Evolutionary conservation across 176 grass and related monocot species (phyloP).

Genomic region (Eragrostis curvula): DNA sequence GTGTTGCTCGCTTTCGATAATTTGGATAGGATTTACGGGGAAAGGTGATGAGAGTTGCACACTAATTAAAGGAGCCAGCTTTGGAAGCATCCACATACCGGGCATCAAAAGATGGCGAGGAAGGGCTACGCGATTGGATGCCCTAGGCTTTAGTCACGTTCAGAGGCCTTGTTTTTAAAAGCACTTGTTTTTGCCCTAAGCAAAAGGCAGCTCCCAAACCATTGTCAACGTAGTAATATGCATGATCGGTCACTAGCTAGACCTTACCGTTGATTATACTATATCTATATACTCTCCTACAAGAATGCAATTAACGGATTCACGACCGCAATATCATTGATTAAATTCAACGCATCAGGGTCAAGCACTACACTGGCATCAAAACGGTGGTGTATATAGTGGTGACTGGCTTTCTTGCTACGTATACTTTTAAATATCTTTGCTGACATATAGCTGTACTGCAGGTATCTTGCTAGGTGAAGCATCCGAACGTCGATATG

Average conservation of each 20-base stretch:
- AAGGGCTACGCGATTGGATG: slow-evolving; percentile 37
- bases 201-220: slow-evolving; percentile 1
- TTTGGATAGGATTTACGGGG: slow-evolving; percentile 38
- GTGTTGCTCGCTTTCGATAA: slow-evolving; percentile 31
- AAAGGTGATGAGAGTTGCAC: slow-evolving; percentile 30
- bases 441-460: slow-evolving; percentile 14
- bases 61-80: slow-evolving; percentile 31
- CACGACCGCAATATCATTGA: neutral
- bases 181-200: slow-evolving; percentile 36
- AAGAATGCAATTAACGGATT: neutral
- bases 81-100: slow-evolving; percentile 52
- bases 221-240: slow-evolving; percentile 50
- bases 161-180: slow-evolving; percentile 43
- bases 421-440: slow-evolving; percentile 5
- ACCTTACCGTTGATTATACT: neutral
- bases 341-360: slow-evolving; percentile 24
- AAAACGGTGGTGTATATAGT: neutral
- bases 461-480: slow-evolving; percentile 26
- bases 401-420: slow-evolving; percentile 7
- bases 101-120: slow-evolving; percentile 33
- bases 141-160: slow-evolving; percentile 53
- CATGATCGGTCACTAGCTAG: neutral
- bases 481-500: slow-evolving; percentile 36
- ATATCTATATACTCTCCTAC: neutral
- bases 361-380: neutral